Evolutionary conservation across 805 yeast species (phyloP).

Genomic region (Pichia nakasei): DNA sequence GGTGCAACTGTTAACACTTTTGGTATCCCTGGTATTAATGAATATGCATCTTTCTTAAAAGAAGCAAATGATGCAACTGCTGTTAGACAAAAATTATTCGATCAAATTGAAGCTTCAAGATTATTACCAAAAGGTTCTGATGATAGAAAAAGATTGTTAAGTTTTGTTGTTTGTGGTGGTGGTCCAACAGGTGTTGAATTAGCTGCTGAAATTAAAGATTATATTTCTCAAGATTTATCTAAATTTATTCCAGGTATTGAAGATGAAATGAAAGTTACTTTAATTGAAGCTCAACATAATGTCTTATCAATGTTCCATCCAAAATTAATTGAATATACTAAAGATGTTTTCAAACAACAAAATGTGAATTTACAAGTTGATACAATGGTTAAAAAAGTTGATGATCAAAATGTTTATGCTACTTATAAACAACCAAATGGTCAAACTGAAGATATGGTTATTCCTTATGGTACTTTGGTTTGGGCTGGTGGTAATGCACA

Average conservation of each 20-base stretch:
- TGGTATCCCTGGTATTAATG: constrained; percentile 90
- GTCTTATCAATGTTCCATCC: constrained; percentile 70
- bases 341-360: constrained; percentile 57
- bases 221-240: constrained; percentile 80
- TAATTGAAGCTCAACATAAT: constrained; percentile 87
- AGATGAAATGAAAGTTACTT: constrained; percentile 70
- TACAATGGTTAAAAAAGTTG: constrained; percentile 85
- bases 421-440: constrained; percentile 63
- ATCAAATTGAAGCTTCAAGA: constrained; percentile 82
- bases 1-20: constrained; percentile 95
- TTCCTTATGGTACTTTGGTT: constrained; percentile 88
- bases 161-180: constrained; percentile 92
- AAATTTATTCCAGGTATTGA: constrained; percentile 87
- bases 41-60: constrained; percentile 80
- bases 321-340: constrained; percentile 68
- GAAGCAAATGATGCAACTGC: constrained; percentile 83
- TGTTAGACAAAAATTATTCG: constrained; percentile 76
- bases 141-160: constrained; percentile 77
- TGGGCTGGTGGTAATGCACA: constrained; percentile 98
- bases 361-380: constrained; percentile 70
- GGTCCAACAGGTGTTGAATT: constrained; percentile 99
- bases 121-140: constrained; percentile 59
- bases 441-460: constrained; percentile 40
- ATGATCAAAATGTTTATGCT: constrained; percentile 60
- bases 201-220: constrained; percentile 94